A percentile compares a stretch with the other conserved stretches of the same genome.
Evolutionary conservation across 768 basidiomycete species (phyloP).

Genomic region (Neoboletus brunneissimus): DNA sequence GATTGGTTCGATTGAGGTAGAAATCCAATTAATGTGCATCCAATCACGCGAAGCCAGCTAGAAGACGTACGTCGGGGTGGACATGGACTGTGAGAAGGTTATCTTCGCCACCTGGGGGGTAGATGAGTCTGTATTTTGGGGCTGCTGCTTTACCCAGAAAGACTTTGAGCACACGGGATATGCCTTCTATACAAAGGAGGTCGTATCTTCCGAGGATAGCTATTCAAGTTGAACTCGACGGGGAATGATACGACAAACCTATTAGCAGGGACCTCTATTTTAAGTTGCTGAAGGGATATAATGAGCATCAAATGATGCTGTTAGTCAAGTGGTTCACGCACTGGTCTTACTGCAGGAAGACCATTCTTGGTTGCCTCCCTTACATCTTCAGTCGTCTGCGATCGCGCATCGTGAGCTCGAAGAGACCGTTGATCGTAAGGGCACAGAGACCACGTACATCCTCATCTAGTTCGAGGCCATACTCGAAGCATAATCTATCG

Average conservation of each 20-base stretch:
- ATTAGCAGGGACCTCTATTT: slow-evolving; percentile 99
- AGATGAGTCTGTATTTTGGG: slow-evolving; percentile 71
- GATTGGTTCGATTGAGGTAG: background rate
- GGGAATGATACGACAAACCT: slow-evolving; percentile 45
- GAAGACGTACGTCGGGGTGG: slow-evolving; percentile 60
- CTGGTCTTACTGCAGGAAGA: slow-evolving; percentile 80
- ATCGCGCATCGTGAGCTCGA: background rate
- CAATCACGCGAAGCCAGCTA: background rate
- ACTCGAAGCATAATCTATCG: slow-evolving; percentile 94
- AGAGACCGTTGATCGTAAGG: background rate
- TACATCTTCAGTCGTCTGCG: slow-evolving; percentile 85
- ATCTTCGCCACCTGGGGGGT: slow-evolving; percentile 65
- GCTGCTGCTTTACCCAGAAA: slow-evolving; percentile 72
- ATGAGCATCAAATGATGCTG: slow-evolving; percentile 3
- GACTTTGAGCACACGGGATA: slow-evolving; percentile 78
- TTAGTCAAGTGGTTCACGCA: slow-evolving; percentile 34
- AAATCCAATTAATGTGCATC: background rate
- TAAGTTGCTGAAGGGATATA: slow-evolving; percentile 69
- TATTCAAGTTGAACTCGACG: slow-evolving; percentile 3
- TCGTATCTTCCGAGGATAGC: slow-evolving; percentile 71
- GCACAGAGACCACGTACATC: slow-evolving; percentile 59
- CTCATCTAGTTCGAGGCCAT: slow-evolving; percentile 96
- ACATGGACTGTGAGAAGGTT: slow-evolving; percentile 66
- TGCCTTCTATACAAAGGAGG: slow-evolving; percentile 94
- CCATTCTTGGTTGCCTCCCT: slow-evolving; percentile 80